phyloP scores from a whole-genome alignment of 2,329 filamentous ascomycete species.

The Whalleya microplaca region DNA sequence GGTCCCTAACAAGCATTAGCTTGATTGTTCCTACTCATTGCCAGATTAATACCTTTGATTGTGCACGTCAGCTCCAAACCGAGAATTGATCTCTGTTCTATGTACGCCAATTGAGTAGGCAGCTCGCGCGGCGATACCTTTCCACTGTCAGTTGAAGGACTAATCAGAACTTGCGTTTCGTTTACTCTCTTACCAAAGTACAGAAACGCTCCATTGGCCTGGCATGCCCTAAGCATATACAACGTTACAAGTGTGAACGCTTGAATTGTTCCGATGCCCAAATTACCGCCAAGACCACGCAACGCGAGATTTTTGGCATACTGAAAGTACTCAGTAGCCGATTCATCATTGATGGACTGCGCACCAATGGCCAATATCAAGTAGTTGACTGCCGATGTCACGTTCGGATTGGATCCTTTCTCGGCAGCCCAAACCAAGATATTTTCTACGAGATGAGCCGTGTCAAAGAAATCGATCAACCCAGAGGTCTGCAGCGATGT shows the following conservation, averaged over 20 bases:
- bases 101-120: slow-evolving; percentile 59
- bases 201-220: slow-evolving; percentile 58
- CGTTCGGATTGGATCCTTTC: slow-evolving; percentile 39
- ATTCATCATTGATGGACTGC: slow-evolving; percentile 45
- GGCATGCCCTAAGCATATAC: slow-evolving; percentile 58
- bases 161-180: background rate
- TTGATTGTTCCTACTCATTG: background rate
- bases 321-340: slow-evolving; percentile 52
- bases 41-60: slow-evolving; percentile 39
- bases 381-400: slow-evolving; percentile 49
- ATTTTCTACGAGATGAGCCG: slow-evolving; percentile 42
- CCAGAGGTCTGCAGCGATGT: slow-evolving; percentile 42
- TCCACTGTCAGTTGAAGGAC: slow-evolving; percentile 2
- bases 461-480: slow-evolving; percentile 54
- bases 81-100: slow-evolving; percentile 56
- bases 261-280: slow-evolving; percentile 54
- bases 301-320: slow-evolving; percentile 52
- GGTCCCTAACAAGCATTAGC: slow-evolving; percentile 37
- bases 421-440: slow-evolving; percentile 47
- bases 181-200: slow-evolving; percentile 48
- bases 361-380: slow-evolving; percentile 55
- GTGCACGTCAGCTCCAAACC: slow-evolving; percentile 50
- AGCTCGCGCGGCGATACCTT: slow-evolving; percentile 53
- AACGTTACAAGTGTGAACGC: slow-evolving; percentile 54
- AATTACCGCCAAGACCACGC: slow-evolving; percentile 47